phyloP scores from a whole-genome alignment of 2,329 filamentous ascomycete genomes.

The Cercospora zeina region DNA sequence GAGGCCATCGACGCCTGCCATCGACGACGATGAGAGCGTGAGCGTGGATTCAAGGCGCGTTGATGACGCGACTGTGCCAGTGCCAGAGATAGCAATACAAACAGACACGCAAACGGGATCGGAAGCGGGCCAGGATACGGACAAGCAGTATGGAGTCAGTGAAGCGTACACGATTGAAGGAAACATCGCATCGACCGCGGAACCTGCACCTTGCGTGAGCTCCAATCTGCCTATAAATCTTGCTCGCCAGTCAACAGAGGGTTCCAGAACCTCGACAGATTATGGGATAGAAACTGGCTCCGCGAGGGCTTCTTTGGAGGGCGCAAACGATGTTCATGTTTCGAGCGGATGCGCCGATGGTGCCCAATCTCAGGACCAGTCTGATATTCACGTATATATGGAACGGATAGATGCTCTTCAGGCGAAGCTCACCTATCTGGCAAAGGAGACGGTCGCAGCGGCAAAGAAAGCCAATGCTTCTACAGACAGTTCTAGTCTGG shows the following conservation, averaged over 20 bases:
- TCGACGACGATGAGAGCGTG: constrained; percentile 47
- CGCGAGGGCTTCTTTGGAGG: constrained; percentile 28
- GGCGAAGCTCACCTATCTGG: constrained; percentile 84
- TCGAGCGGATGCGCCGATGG: constrained; percentile 38
- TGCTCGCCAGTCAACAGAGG: constrained; percentile 37
- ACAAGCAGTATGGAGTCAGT: background rate
- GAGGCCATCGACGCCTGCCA: constrained; percentile 56
- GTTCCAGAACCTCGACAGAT: constrained; percentile 32
- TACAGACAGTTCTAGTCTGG: constrained; percentile 63
- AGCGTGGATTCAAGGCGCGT: constrained; percentile 49
- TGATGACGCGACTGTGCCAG: constrained; percentile 34
- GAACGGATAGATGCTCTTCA: constrained; percentile 92
- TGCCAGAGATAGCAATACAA: constrained; percentile 30
- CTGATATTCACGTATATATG: constrained; percentile 78
- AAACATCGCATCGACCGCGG: constrained; percentile 3
- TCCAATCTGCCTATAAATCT: constrained; percentile 42
- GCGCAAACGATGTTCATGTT: constrained; percentile 27
- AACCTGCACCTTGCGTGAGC: constrained; percentile 30
- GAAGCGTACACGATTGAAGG: constrained; percentile 16
- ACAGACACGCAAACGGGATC: constrained; percentile 14
- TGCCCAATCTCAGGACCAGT: constrained; percentile 61
- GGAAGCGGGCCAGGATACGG: constrained; percentile 12
- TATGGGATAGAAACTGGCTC: constrained; percentile 13
- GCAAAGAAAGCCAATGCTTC: constrained; percentile 68
- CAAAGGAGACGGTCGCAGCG: constrained; percentile 73